A percentile compares a stretch with the other conserved stretches of the same genome.
These are phyloP conservation scores for Stephania japonica DNA, from an alignment of 164 flowering plant species.

Conservation along the genomic window DNA sequence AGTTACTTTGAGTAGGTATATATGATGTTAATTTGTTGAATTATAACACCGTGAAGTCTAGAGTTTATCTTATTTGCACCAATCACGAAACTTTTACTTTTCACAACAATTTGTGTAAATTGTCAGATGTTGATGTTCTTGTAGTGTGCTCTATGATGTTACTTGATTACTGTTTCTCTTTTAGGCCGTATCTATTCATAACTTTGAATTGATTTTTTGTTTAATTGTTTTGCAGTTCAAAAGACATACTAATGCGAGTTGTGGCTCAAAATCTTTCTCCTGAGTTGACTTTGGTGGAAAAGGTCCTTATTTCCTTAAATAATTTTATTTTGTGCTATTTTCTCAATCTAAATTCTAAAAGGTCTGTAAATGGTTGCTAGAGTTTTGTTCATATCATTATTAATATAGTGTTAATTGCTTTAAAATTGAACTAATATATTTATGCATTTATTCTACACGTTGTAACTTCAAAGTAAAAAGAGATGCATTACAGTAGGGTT, in stretches of 20 bases:
- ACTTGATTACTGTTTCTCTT: background rate
- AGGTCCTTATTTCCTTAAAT: constrained; percentile 39
- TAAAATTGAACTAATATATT: background rate
- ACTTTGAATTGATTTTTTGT: constrained; percentile 1
- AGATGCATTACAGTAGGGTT: too few relatives aligned
- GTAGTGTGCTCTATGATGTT: background rate
- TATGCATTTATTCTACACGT: too few relatives aligned
- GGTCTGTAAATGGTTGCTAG: background rate
- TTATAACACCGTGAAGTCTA: too few relatives aligned
- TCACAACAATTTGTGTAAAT: too few relatives aligned
- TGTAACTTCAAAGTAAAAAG: too few relatives aligned
- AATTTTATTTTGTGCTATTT: background rate
- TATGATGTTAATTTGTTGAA: too few relatives aligned
- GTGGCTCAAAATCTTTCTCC: constrained; percentile 95
- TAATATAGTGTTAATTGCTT: background rate
- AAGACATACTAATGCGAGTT: constrained; percentile 91
- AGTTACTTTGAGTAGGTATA: too few relatives aligned
- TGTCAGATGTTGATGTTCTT: background rate
- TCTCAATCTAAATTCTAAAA: background rate
- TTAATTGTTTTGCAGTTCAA: constrained; percentile 55
- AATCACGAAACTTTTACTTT: too few relatives aligned
- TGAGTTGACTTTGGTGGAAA: constrained; percentile 85
- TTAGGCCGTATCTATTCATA: background rate
- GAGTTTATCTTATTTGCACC: too few relatives aligned
- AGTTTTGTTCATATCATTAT: background rate